phyloP scores from a whole-genome alignment of 495 filamentous ascomycete species.

The Hypomontagnella submonticulosa region DNA sequence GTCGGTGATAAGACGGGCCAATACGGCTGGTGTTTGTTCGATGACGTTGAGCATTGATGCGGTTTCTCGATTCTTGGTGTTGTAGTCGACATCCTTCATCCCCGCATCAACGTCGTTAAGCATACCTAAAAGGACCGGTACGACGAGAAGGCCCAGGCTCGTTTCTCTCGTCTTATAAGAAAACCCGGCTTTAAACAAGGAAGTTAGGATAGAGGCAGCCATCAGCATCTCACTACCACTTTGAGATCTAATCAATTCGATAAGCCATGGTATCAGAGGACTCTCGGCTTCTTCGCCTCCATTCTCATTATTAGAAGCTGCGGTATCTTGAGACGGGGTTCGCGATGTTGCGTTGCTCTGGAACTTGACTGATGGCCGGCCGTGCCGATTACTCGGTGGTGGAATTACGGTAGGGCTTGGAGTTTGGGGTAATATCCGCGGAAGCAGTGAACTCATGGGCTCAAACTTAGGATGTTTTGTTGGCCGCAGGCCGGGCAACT shows the following conservation, averaged over 20 bases:
- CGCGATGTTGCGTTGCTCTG: constrained; percentile 39
- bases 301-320: constrained; percentile 36
- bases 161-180: constrained; percentile 70
- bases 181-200: constrained; percentile 76
- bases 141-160: constrained; percentile 71
- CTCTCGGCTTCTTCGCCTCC: constrained; percentile 76
- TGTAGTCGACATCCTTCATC: constrained; percentile 47
- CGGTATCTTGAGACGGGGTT: constrained; percentile 45
- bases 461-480: constrained; percentile 39
- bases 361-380: constrained; percentile 46
- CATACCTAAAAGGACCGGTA: constrained; percentile 78
- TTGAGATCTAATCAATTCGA: constrained; percentile 72
- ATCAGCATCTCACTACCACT: constrained; percentile 73
- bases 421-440: constrained; percentile 17
- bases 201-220: constrained; percentile 81
- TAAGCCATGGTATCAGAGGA: constrained; percentile 83
- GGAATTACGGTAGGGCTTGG: constrained; percentile 62
- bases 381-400: constrained; percentile 58
- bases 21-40: constrained; percentile 76
- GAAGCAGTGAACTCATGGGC: constrained; percentile 43
- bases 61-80: constrained; percentile 49
- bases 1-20: constrained; percentile 82
- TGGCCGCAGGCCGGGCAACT: constrained; percentile 40
- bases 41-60: constrained; percentile 61
- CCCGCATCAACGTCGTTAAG: constrained; percentile 63